Evolutionary conservation across 2,329 filamentous ascomycete species (phyloP), one percentile per base, ranked within the genome.

Genomic region (Ophiobolus disseminans): DNA sequence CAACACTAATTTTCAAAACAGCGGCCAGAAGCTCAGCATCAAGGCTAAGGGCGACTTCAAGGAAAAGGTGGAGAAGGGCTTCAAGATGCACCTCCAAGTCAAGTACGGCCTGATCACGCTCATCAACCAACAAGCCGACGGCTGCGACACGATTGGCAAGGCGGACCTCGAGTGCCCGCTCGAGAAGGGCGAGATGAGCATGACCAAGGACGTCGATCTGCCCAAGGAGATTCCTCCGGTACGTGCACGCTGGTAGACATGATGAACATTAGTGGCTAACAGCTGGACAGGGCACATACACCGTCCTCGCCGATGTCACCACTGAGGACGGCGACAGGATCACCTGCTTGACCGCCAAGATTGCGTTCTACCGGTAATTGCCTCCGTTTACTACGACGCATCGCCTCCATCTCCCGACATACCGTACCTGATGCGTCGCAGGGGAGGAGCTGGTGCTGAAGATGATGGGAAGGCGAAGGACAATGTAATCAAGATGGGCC

Each of bases 61-160:
- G 61, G 76, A 95, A 67, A 76, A 81, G 41, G 86, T 99, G 57
- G 82, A 86, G 45, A 73, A 91, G 49, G 93, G 91, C 49, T 90
- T 93, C 51, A 90, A 89, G 64, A 88, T 97, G 55, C 80, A 87
- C 38, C 74, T 99, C 31, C 83, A 86, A 60, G 93, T 99, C 76
- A 97, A 96, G 78, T 97, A 96, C 74, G 93, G 93, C 52, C 81
- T 96, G 59, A 97, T 99, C 74, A 89, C 86, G 45, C 83, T 99
- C 57, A 85, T 99, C 74, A 90, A 84, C 73, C 89, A 89, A 58
- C 83, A 82, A 60, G 86, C 87, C 65, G 88, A 96, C 69, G 83
- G 97, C 28, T 99, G 94, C 79, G 89, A 97, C 52, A 88, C 96
- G 73, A 84, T 96, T 58, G 80, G 83, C 71, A 91, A 97, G 61